phyloP scores from a whole-genome alignment of 371 early-diverging fungal species.

The Mucor lusitanicus region DNA sequence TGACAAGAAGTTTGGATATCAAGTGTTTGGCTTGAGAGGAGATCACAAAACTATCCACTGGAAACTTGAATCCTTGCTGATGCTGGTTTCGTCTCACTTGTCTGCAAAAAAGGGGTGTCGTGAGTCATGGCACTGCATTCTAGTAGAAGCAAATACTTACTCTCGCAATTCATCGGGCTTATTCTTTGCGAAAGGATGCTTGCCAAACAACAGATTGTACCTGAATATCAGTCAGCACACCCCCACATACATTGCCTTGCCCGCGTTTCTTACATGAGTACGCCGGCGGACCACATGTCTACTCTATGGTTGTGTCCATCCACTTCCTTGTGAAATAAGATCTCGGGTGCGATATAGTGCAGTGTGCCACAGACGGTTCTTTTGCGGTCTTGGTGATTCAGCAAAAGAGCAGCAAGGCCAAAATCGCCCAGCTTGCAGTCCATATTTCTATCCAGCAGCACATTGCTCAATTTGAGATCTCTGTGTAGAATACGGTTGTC shows the following conservation, averaged over 20 bases:
- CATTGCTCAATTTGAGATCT: conserved; percentile 97
- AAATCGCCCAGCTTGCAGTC: conserved; percentile 97
- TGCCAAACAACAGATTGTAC: conserved; percentile 92
- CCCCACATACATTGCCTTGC: too few relatives aligned
- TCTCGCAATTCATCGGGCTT: conserved; percentile 85
- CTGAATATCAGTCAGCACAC: conserved; percentile 30
- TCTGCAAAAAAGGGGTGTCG: neutral
- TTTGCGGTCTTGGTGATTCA: conserved; percentile 81
- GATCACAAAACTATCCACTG: conserved; percentile 25
- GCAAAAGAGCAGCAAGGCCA: conserved; percentile 88
- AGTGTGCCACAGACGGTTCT: conserved; percentile 80
- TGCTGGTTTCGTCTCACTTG: conserved; percentile 6
- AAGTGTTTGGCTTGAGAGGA: conserved; percentile 67
- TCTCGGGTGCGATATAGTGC: conserved; percentile 97
- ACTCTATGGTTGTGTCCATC: conserved; percentile 91
- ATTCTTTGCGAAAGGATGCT: conserved; percentile 95
- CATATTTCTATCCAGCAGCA: conserved; percentile 86
- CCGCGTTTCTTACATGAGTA: conserved; percentile 74
- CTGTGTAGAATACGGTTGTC: conserved; percentile 88
- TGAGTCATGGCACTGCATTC: neutral
- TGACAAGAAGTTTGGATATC: conserved; percentile 78
- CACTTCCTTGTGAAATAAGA: conserved; percentile 77
- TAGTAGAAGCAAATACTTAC: conserved; percentile 23
- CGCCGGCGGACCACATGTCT: conserved; percentile 98
- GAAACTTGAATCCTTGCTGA: conserved; percentile 1